These are phyloP conservation scores for Oryza longistaminata DNA, from an alignment of 176 grass and related monocot genomes.

Conservation along the genomic window DNA sequence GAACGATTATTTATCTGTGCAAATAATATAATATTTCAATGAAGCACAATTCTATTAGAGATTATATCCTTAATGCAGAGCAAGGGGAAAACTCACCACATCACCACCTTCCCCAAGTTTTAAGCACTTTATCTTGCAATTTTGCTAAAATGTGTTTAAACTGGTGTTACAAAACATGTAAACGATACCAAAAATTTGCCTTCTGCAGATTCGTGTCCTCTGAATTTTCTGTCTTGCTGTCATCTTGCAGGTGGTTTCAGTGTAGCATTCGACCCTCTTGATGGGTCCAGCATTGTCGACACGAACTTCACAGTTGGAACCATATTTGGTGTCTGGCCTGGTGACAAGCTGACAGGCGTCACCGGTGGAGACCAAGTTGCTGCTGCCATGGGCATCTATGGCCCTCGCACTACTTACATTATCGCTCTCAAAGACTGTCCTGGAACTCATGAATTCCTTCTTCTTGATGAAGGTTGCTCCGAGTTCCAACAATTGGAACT, in stretches of 20 bases:
- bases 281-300: conserved; percentile 96
- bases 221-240: background rate
- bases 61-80: background rate
- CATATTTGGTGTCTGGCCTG: conserved; percentile 97
- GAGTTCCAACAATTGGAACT: background rate
- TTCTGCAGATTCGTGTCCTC: background rate
- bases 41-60: background rate
- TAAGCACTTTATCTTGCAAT: background rate
- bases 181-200: background rate
- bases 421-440: conserved; percentile 91
- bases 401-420: conserved; percentile 87
- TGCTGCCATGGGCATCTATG: conserved; percentile 95
- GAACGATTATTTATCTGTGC: no score
- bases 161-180: background rate
- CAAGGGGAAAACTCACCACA: background rate
- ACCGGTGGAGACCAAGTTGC: conserved; percentile 84
- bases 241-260: conserved; percentile 77
- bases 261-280: conserved; percentile 91
- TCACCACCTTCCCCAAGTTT: background rate
- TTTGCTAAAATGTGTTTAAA: background rate
- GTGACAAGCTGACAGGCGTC: conserved; percentile 85
- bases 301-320: conserved; percentile 97
- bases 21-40: no score
- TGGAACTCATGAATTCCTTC: conserved; percentile 95
- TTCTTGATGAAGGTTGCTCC: conserved; percentile 72